Conservation (phyloP, 768 basidiomycete genomes). For the Chalciporus sphaerocephalus region DNA sequence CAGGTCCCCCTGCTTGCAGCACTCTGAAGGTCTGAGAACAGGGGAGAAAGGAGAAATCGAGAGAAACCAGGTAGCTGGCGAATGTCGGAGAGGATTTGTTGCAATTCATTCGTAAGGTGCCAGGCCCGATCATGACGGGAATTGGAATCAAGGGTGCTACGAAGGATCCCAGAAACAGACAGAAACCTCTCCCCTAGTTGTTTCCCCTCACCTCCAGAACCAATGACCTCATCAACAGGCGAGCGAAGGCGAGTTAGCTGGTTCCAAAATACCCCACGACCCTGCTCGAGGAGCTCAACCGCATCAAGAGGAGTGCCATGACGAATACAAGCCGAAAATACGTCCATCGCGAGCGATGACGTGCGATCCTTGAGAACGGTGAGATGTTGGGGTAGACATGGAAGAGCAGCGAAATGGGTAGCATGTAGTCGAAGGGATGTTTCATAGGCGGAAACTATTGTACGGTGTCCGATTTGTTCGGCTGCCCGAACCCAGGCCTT, state of each 20-base stretch:
- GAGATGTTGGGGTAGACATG: neutral
- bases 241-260: constrained; percentile 14
- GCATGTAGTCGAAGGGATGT: neutral
- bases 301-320: constrained; percentile 4
- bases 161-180: neutral
- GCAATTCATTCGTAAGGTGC: neutral
- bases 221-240: neutral
- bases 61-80: constrained; percentile 6
- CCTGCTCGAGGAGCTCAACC: constrained; percentile 31
- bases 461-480: constrained; percentile 1
- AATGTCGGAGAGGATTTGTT: neutral
- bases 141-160: neutral
- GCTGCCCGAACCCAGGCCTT: neutral
- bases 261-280: constrained; percentile 18
- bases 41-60: constrained; percentile 11
- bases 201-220: neutral
- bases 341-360: constrained; percentile 7
- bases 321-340: constrained; percentile 12
- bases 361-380: neutral
- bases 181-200: neutral
- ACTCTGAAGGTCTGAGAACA: constrained; percentile 4
- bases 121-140: neutral
- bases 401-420: neutral
- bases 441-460: constrained; percentile 8
- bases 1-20: constrained; percentile 5